phyloP scores from a whole-genome alignment of 345 rosid genomes.

The Erucastrum elatum region DNA sequence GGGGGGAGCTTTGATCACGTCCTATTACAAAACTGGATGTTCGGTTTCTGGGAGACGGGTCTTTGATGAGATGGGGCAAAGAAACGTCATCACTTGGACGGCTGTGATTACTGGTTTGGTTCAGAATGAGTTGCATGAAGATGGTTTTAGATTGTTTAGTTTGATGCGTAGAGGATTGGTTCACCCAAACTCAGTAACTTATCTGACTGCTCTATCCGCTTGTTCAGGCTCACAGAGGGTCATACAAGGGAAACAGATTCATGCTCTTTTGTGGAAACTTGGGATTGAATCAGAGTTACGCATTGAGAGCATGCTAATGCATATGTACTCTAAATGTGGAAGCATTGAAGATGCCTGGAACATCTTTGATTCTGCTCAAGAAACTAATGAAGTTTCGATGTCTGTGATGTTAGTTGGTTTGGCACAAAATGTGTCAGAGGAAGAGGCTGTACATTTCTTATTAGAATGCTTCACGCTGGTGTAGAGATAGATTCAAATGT shows the following conservation, averaged over 20 bases:
- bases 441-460: conserved; percentile 72
- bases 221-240: conserved; percentile 72
- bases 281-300: conserved; percentile 67
- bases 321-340: conserved; percentile 91
- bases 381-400: conserved; percentile 72
- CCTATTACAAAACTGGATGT: conserved; percentile 64
- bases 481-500: conserved; percentile 63
- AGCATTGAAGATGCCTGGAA: conserved; percentile 66
- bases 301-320: conserved; percentile 86
- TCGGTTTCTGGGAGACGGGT: conserved; percentile 54
- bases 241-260: conserved; percentile 67
- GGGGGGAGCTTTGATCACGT: conserved; percentile 74
- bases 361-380: conserved; percentile 63
- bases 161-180: conserved; percentile 57
- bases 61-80: conserved; percentile 65
- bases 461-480: conserved; percentile 63
- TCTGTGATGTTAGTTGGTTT: conserved; percentile 82
- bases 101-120: conserved; percentile 71
- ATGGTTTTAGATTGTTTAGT: conserved; percentile 56
- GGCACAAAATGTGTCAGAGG: conserved; percentile 78
- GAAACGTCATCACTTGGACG: conserved; percentile 87
- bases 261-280: conserved; percentile 64
- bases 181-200: conserved; percentile 71
- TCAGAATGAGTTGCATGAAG: conserved; percentile 53
- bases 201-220: conserved; percentile 68